These are phyloP conservation scores for Mortierella sp. DNA, from an alignment of 371 early-diverging fungal genomes.

Conservation along the genomic window DNA sequence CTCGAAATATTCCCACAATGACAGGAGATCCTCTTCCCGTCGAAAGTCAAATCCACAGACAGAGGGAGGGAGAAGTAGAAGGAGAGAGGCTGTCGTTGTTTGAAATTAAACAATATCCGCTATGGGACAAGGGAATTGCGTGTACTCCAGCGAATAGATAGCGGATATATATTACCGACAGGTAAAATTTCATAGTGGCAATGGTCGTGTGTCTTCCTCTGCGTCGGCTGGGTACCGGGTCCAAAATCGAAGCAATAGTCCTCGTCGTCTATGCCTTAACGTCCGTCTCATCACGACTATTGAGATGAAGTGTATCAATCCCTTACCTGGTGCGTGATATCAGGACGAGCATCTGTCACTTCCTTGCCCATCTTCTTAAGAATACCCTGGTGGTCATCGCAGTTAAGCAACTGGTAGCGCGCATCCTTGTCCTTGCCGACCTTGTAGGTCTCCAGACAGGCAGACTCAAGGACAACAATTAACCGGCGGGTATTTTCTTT, in stretches of 20 bases:
- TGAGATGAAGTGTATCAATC: neutral
- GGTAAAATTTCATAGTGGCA: neutral
- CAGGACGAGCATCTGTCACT: constrained; percentile 90
- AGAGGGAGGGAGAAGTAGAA: no score
- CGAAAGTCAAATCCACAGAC: neutral
- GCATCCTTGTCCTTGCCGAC: constrained; percentile 92
- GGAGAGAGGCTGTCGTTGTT: constrained; percentile 18
- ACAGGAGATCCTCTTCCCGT: neutral
- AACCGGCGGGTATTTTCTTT: constrained; percentile 86
- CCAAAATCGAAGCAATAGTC: no score
- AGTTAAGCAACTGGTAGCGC: constrained; percentile 92
- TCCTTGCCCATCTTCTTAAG: constrained; percentile 88
- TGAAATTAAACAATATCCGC: neutral
- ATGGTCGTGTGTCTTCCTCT: no score
- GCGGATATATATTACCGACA: no score
- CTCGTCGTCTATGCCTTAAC: no score
- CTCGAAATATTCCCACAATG: constrained; percentile 7
- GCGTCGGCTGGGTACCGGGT: no score
- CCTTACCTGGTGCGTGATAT: constrained; percentile 94
- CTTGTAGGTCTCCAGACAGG: constrained; percentile 95
- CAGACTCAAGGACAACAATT: constrained; percentile 93
- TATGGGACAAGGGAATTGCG: neutral
- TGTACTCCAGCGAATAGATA: no score
- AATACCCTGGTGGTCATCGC: constrained; percentile 95
- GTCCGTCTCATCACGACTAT: neutral